phyloP scores from a whole-genome alignment of 352 stramenopile genomes.

The Globisporangium barbulae region DNA sequence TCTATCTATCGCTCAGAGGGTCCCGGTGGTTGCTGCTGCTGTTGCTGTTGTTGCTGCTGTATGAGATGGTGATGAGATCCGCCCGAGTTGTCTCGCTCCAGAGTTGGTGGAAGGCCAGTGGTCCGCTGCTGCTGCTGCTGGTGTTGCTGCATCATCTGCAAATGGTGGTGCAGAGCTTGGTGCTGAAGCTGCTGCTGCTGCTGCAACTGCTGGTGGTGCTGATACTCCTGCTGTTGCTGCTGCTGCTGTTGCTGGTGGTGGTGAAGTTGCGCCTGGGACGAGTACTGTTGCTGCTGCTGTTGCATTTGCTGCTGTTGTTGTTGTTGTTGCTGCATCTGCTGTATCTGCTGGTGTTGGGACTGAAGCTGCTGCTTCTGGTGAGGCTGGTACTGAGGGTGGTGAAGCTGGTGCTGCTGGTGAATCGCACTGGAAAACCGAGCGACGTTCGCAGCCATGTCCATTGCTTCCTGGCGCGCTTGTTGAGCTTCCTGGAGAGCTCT shows the following conservation, averaged over 20 bases:
- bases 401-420: constrained; percentile 53
- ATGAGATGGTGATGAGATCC: constrained; percentile 44
- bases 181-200: constrained; percentile 47
- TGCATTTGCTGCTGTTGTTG: constrained; percentile 17
- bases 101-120: constrained; percentile 13
- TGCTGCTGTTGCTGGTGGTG: constrained; percentile 39
- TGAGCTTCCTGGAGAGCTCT: constrained; percentile 73
- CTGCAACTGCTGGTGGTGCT: constrained; percentile 45
- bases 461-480: constrained; percentile 71
- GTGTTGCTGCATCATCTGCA: constrained; percentile 43
- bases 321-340: constrained; percentile 17
- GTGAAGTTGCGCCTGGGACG: constrained; percentile 32
- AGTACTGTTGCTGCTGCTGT: constrained; percentile 31
- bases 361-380: constrained; percentile 22
- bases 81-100: constrained; percentile 14
- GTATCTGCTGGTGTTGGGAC: constrained; percentile 22
- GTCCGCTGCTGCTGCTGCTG: constrained; percentile 36
- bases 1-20: constrained; percentile 9
- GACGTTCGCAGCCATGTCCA: constrained; percentile 79
- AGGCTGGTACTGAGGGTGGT: constrained; percentile 12
- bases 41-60: constrained; percentile 36
- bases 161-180: constrained; percentile 42
- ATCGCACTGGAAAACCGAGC: constrained; percentile 70
- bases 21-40: constrained; percentile 17
- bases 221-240: constrained; percentile 38